phyloP scores from a whole-genome alignment of 2,329 filamentous ascomycete species.

The Botrytis tulipae region DNA sequence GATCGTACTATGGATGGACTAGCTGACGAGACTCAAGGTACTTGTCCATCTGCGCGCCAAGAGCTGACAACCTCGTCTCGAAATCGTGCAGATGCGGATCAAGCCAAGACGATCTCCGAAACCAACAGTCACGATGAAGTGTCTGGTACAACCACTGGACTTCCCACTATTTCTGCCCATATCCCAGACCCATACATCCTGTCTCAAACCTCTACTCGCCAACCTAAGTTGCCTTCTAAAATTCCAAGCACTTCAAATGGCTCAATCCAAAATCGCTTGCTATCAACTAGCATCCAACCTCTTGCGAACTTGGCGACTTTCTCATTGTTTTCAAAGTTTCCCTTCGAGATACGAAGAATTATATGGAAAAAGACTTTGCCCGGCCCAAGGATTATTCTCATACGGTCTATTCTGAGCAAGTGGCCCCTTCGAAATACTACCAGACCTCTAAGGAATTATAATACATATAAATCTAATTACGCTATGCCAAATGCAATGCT shows the following conservation, averaged over 20 bases:
- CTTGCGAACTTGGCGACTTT: background rate
- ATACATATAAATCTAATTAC: background rate
- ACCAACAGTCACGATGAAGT: background rate
- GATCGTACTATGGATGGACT: background rate
- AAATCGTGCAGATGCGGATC: background rate
- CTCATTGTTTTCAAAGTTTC: background rate
- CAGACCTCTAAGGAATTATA: background rate
- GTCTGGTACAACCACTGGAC: background rate
- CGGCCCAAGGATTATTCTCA: background rate
- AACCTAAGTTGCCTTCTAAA: too few species aligned
- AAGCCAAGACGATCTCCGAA: too few species aligned
- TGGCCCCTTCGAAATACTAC: background rate
- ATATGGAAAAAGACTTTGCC: background rate
- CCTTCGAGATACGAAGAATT: background rate
- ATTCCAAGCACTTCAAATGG: too few species aligned
- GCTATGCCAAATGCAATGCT: background rate
- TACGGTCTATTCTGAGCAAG: background rate
- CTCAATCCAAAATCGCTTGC: background rate
- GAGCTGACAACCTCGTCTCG: background rate
- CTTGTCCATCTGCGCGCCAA: background rate
- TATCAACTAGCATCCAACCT: background rate
- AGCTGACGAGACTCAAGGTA: background rate
- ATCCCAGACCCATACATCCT: background rate
- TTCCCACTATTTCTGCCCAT: too few species aligned
- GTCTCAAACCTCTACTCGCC: too few species aligned